These are phyloP conservation scores for Termitomyces sp. DNA, from an alignment of 1,284 basidiomycete species.

Conservation along the genomic window DNA sequence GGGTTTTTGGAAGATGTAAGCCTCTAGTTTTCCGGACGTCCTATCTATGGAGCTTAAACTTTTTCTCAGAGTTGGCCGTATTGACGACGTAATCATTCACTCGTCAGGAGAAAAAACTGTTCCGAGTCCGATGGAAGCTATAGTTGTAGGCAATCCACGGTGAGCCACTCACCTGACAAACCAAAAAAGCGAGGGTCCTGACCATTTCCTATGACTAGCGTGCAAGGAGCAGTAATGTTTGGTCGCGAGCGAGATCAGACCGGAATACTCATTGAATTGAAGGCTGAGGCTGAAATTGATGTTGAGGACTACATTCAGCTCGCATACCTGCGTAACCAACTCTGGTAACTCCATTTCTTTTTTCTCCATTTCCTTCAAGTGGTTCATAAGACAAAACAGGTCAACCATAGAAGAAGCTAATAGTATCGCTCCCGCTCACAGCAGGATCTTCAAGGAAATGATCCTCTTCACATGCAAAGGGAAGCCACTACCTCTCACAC, in stretches of 20 bases:
- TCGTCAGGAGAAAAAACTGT: constrained; percentile 37
- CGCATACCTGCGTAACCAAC: constrained; percentile 25
- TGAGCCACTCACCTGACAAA: constrained; percentile 12
- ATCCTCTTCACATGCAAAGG: constrained; percentile 27
- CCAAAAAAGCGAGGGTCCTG: not conserved
- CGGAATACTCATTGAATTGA: constrained; percentile 37
- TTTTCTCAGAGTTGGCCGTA: constrained; percentile 23
- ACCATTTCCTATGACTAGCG: constrained; percentile 13
- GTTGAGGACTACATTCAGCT: constrained; percentile 23
- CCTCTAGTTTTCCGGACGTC: not conserved
- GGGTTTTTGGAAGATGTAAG: constrained; percentile 35
- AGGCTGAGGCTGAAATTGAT: constrained; percentile 22
- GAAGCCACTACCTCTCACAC: constrained; percentile 31
- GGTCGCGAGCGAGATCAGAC: constrained; percentile 33
- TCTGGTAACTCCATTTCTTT: constrained; percentile 28
- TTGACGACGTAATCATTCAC: constrained; percentile 36
- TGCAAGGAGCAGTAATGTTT: constrained; percentile 34
- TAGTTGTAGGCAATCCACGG: constrained; percentile 24
- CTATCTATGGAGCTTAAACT: not conserved
- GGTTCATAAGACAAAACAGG: constrained; percentile 4
- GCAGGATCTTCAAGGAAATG: constrained; percentile 39
- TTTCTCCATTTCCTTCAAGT: not conserved
- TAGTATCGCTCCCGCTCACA: constrained; percentile 30
- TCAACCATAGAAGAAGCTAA: constrained; percentile 36
- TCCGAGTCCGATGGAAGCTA: constrained; percentile 32